phyloP scores from a whole-genome alignment of 495 filamentous ascomycete species.

The Elasticomyces elasticus region DNA sequence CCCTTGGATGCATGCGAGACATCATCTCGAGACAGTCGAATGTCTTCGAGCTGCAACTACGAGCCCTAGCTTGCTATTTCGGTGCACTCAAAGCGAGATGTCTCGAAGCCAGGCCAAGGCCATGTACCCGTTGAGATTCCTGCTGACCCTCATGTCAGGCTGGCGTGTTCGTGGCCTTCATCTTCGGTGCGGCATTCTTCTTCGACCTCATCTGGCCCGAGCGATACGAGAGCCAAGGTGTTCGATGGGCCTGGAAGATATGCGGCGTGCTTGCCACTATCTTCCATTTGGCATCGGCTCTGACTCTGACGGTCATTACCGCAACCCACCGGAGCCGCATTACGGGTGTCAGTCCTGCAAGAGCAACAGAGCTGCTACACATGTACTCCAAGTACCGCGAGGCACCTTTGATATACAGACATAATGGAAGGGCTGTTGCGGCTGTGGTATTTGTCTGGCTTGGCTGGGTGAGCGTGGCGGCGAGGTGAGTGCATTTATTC shows the following conservation, averaged over 20 bases:
- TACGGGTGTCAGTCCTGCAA: constrained; percentile 23
- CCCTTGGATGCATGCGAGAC: too few relatives aligned
- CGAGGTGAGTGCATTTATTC: constrained; percentile 8
- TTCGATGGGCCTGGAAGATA: constrained; percentile 40
- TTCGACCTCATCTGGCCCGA: constrained; percentile 47
- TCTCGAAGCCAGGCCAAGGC: too few relatives aligned
- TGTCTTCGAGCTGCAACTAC: too few relatives aligned
- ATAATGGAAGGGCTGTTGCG: constrained; percentile 34
- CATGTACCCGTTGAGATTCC: too few relatives aligned
- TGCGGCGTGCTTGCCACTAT: constrained; percentile 35
- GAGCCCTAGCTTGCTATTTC: too few relatives aligned
- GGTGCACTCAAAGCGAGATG: too few relatives aligned
- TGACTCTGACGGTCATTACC: constrained; percentile 39
- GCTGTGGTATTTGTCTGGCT: constrained; percentile 36
- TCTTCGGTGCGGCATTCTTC: constrained; percentile 47
- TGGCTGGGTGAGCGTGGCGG: constrained; percentile 22
- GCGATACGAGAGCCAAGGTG: constrained; percentile 35
- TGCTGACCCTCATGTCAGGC: too few relatives aligned
- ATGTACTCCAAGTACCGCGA: constrained; percentile 26
- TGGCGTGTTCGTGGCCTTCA: constrained; percentile 42
- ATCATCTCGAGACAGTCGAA: too few relatives aligned
- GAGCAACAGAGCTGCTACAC: constrained; percentile 14
- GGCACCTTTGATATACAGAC: constrained; percentile 30
- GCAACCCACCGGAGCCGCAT: constrained; percentile 32
- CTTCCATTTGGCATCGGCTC: constrained; percentile 34